phyloP scores from a whole-genome alignment of 306 rosid genomes.

The Senna siamea region DNA sequence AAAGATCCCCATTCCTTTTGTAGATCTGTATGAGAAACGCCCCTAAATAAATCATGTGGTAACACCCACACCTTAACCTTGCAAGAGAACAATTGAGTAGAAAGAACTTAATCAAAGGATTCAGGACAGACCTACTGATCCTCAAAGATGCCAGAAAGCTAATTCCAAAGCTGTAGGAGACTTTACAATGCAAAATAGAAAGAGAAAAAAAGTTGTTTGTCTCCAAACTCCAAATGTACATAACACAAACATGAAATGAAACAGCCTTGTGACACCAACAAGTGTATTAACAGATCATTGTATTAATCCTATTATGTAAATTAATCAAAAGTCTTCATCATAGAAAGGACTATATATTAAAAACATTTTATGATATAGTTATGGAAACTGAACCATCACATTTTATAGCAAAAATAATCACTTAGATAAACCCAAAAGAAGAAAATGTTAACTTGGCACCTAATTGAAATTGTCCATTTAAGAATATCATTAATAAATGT shows the following conservation, averaged over 20 bases:
- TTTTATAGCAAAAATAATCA: not conserved
- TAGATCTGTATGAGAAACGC: not conserved
- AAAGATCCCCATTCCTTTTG: not conserved
- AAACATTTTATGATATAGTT: not conserved
- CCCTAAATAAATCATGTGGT: not conserved
- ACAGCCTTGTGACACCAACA: not conserved
- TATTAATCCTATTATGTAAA: not conserved
- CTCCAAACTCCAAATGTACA: not conserved
- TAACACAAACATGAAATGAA: not conserved
- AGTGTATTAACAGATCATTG: not conserved
- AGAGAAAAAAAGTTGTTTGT: not conserved
- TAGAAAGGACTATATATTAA: not conserved
- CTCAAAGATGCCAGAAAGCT: not conserved
- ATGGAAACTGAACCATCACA: conserved; percentile 2
- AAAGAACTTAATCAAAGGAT: not conserved
- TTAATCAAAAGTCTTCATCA: not conserved
- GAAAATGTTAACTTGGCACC: not conserved
- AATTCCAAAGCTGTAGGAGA: not conserved
- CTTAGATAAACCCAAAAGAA: not conserved
- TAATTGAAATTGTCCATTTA: conserved; percentile 1
- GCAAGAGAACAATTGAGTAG: not conserved
- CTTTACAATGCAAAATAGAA: not conserved
- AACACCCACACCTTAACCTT: not conserved
- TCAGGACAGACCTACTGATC: not conserved
- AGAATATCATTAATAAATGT: conserved; percentile 24